Base-by-base conservation (phyloP, 768 basidiomycete species). In the Collybia sp. region DNA sequence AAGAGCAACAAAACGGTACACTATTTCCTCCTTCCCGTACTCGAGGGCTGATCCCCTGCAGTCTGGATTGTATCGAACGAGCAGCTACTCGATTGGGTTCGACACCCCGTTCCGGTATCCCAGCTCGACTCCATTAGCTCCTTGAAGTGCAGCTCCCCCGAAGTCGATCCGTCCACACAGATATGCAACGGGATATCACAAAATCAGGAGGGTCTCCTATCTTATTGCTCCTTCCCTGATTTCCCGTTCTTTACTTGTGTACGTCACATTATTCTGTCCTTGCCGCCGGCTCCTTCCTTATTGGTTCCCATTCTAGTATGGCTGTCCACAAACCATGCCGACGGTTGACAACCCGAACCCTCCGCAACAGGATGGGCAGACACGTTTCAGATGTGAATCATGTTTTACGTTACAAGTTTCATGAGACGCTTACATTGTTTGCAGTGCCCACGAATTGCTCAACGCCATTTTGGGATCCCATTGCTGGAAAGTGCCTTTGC, bases 161-260 rank as follows among this genome's bases (percentile, higher is more conserved):
- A 77, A 49, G 76, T 90, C 20, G 72, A 77, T 51, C 17, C 69
- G 2, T 65, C 67, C 19, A 39, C 58, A 25, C 73, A 81, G 58
- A 82, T 91, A 47, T 91, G 88, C 67, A 86, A 90, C 55, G 88
- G 88, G 32, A 80, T 91, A 15, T 81, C 83, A 1, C 62, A 64
- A 46, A 86, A 87, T 56, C 79, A 89, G 62, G 62, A 60, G 1
- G 85, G 86, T 5, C 60, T 87, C 12, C 56, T 87, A 15, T 60
- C 66, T 11, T 76, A 76, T 42, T 89, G 88, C 60, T 60, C 68
- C 3, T 89, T 89, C 66, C 47, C 74, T 1, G 85, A 87, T 58
- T 88, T 85, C 69, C 87, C 88, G 2, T 91, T 86, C 73, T 82
- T 66, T 50, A 89, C 86, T 45, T 88, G 86, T 59, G 83, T 86